phyloP scores from a whole-genome alignment of 345 rosid genomes.

The Eucalyptus sp. region DNA sequence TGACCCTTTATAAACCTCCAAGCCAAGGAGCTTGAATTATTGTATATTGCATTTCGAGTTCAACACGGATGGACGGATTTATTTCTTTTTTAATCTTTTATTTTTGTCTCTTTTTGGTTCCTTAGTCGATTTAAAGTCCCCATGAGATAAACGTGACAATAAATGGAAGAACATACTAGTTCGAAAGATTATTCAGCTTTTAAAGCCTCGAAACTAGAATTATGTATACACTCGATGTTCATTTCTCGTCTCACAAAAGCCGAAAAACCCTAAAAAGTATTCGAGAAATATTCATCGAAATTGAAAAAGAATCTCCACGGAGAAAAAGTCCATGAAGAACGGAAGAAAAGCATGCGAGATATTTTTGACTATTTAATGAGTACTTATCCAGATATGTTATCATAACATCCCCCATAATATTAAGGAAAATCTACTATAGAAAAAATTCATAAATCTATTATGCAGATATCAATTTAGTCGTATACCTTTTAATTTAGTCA shows the following conservation, averaged over 20 bases:
- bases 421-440: background rate
- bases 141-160: background rate
- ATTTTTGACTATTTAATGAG: background rate
- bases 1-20: background rate
- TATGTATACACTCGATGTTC: background rate
- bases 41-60: background rate
- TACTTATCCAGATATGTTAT: background rate
- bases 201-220: background rate
- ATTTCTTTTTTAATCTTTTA: background rate
- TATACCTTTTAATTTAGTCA: accelerated
- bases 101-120: background rate
- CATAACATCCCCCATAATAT: background rate
- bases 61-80: background rate
- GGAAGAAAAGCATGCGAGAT: background rate
- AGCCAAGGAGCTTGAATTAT: background rate
- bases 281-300: background rate
- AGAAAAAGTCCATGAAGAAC: background rate
- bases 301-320: background rate
- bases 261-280: background rate
- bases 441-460: background rate
- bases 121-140: background rate
- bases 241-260: background rate
- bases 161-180: background rate
- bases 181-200: background rate
- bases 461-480: accelerated